These are phyloP conservation scores for Cercospora canescens DNA, from an alignment of 2,329 filamentous ascomycete species.

Conservation along the genomic window DNA sequence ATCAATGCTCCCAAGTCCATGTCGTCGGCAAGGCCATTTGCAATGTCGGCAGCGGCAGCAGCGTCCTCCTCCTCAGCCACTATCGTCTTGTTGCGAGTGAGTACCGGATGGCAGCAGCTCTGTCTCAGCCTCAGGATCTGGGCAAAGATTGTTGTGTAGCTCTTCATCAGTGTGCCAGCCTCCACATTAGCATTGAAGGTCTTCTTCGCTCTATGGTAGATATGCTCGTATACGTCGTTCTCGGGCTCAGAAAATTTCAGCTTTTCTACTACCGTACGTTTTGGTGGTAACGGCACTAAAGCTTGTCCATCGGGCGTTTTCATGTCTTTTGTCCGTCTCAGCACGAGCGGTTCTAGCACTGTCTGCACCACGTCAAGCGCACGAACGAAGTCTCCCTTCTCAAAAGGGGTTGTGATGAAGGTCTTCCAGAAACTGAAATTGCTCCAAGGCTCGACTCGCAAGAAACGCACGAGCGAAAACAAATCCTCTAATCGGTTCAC, in stretches of 20 bases:
- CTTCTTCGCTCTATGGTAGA: conserved; percentile 78
- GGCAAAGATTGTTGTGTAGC: conserved; percentile 95
- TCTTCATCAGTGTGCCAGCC: conserved; percentile 89
- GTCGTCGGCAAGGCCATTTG: conserved; percentile 82
- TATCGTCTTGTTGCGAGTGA: conserved; percentile 81
- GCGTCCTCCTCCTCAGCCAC: conserved; percentile 88
- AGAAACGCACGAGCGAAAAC: conserved; percentile 87
- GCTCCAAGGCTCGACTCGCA: conserved; percentile 95
- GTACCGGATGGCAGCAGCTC: conserved; percentile 87
- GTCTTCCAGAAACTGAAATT: conserved; percentile 99
- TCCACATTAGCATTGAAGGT: conserved; percentile 86
- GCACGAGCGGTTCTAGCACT: conserved; percentile 90
- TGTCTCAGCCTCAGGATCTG: conserved; percentile 92
- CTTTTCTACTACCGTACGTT: conserved; percentile 80
- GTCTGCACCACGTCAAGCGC: conserved; percentile 97
- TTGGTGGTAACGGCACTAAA: conserved; percentile 78
- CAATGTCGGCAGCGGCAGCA: conserved; percentile 72
- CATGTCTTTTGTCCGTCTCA: conserved; percentile 96
- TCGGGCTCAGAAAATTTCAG: conserved; percentile 84
- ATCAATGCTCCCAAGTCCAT: conserved; percentile 93
- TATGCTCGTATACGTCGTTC: conserved; percentile 88
- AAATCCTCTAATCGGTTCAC: conserved; percentile 94
- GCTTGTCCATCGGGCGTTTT: conserved; percentile 83
- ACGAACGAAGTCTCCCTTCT: conserved; percentile 89
- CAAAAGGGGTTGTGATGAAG: conserved; percentile 96